Evolutionary conservation across 371 early-diverging fungal genomes (phyloP), one percentile per base, ranked within the genome.

Genomic region (Dinochytrium kinnereticum): DNA sequence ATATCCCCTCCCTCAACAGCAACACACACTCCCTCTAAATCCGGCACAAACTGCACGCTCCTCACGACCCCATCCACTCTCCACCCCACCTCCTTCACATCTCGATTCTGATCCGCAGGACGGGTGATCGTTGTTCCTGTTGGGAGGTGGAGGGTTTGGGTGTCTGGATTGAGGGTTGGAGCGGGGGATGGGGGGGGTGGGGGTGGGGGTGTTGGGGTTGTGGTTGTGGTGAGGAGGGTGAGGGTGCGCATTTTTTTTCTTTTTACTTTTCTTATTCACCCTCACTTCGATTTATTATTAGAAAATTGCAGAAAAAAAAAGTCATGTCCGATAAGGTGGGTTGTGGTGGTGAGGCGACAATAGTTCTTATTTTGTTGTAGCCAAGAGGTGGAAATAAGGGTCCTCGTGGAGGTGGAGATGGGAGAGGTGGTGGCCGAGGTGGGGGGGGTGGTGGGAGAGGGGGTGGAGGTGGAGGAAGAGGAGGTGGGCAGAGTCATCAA

Each of bases 1-100:
- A 94, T 91, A 76, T 91, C 92, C 36, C 94, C 94, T 70, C 86
- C 80, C 15, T 74, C 78, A 57, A 90, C 83, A 59, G 87, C 87
- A 10, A 93, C 73, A 77, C 90, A 94, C 28, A 87, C 78, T 0
- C 89, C 84, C 79, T 92, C 89, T 1, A 79, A 80, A 59, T 94
- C 93, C 5, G 89, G 80, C 51, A 93, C 75, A 40, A 66, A 74
- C 40, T 79, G 73, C n/a, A n/a, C n/a, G n/a, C n/a, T n/a, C n/a
- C n/a, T n/a, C n/a, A n/a, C n/a, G n/a, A n/a, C n/a, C n/a, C n/a
- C n/a, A n/a, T n/a, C n/a, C n/a, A n/a, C n/a, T n/a, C n/a, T n/a
- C n/a, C n/a, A n/a, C n/a, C n/a, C n/a, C n/a, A n/a, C n/a, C n/a
- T n/a, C n/a, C n/a, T n/a, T n/a, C n/a, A n/a, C n/a, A n/a, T n/a